These are phyloP conservation scores for Boletus subparvulus DNA, from an alignment of 768 basidiomycete species.

Conservation along the genomic window DNA sequence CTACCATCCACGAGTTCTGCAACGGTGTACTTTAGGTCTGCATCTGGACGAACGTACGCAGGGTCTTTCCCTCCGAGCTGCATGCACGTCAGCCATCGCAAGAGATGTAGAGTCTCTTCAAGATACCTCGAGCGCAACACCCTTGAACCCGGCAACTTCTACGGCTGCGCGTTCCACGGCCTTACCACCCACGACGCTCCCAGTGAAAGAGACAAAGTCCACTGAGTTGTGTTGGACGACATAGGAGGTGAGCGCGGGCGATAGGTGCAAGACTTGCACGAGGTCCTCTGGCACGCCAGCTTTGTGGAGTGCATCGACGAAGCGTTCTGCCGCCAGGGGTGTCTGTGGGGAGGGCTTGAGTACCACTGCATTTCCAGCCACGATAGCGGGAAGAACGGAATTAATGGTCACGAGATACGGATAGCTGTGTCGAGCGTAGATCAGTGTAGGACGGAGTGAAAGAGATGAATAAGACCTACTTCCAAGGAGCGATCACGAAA, in stretches of 20 bases:
- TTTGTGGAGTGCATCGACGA: constrained; percentile 61
- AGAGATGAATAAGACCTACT: constrained; percentile 47
- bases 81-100: constrained; percentile 2
- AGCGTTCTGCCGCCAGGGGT: constrained; percentile 81
- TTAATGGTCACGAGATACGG: constrained; percentile 92
- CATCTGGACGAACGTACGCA: constrained; percentile 89
- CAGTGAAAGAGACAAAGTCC: constrained; percentile 89
- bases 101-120: not conserved
- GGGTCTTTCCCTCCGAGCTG: constrained; percentile 98
- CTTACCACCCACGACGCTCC: constrained; percentile 75
- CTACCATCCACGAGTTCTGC: constrained; percentile 89
- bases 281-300: constrained; percentile 80
- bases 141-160: constrained; percentile 70
- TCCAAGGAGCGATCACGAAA: constrained; percentile 89
- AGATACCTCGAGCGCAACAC: constrained; percentile 77
- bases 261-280: constrained; percentile 75
- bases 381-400: constrained; percentile 85
- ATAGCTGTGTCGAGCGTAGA: constrained; percentile 47
- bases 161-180: constrained; percentile 72
- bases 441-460: not conserved
- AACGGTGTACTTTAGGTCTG: constrained; percentile 78
- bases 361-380: constrained; percentile 88
- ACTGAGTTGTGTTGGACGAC: constrained; percentile 65
- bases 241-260: constrained; percentile 56
- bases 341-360: constrained; percentile 98